Base-by-base conservation (phyloP, 2,329 filamentous ascomycete genomes). In the Colletotrichum tropicicola region DNA sequence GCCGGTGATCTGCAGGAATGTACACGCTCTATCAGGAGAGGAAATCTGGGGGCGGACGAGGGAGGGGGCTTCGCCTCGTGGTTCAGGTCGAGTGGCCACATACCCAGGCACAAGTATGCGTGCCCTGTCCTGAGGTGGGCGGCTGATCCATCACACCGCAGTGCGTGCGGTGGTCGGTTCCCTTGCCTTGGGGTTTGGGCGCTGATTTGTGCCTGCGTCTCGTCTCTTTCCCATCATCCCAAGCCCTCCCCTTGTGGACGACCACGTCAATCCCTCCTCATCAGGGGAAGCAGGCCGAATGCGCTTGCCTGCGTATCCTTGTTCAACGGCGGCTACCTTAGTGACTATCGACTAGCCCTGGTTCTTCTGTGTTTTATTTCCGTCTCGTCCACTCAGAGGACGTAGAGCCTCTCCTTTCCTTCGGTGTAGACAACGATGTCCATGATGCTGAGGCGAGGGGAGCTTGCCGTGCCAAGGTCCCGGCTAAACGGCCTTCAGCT, bases 201-300 rank as follows among this genome's bases (percentile, higher is more conserved):
- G 4, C 27, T 65, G 27, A 25, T 27, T 39, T 56, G 49, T 55
- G 56, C 48, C 48, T 54, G 60, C 55, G 47, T 64, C 55, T 45
- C 25, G 60, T 39, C 15, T 21, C 28, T 15, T 12, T 21, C 25
- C 15, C 17, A 23, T 51, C 37, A 27, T 59, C 23, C 12, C 30
- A 47, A 52, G 7, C 6, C 19, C 21, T 12, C 32, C 30, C 27
- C 17, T 27, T 55, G 15, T 28, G 4, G n/a, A 39, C 17, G 27
- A 56, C 43, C 48, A 32, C 30, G 39, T 27, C 25, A 30, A 59
- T 48, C 23, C 45, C 23, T 39, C 17, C 45, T 63, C 23, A 3
- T 59, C 30, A 35, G 21, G n/a, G 32, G 17, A 43, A 35, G 32
- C 25, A 28, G 27, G 30, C 27, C 55, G 48, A 6, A 12, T 3